Base-by-base conservation (phyloP, 2,329 filamentous ascomycete species). In the Cadophora sp. region DNA sequence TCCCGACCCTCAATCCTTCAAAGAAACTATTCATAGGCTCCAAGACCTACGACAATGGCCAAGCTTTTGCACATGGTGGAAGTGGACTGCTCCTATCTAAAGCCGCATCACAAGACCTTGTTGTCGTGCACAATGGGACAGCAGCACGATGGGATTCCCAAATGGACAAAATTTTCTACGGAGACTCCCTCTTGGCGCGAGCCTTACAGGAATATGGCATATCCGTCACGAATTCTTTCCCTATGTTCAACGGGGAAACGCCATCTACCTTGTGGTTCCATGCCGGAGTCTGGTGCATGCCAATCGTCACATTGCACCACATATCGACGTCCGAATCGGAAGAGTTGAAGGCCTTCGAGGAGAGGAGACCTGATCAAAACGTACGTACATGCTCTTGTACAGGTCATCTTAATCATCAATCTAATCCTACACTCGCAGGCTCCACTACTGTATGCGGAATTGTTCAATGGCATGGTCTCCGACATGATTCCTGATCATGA, bases 231-330 rank as follows among this genome's bases (percentile, higher is more conserved):
- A 77, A 85, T 65, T 78, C 80, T 78, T 86, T 83, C 81, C 86
- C 86, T 0, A 83, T 83, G 58, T 82, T 87, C 73, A 86, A 86
- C 69, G 84, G 85, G 64, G 85, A 87, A 72, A 86, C 84, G 72
- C 83, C 83, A 6, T 81, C 77, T 53, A 84, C 82, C 9, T 73
- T 87, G 29, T 82, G 83, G 5, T 87, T 79, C 60, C 75, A 76
- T 81, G 34, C 72, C 80, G 24, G 66, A 58, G 26, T 86, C 68
- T 87, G 85, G 84, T 87, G 85, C 68, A 81, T 86, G 70, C 85
- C 85, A 7, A 80, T 86, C 11, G 73, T 87, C 48, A 86, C 84
- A 5, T 84, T 87, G 82, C 85, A 87, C 71, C 84, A 87, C 72
- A 81, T 87, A 76, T 82, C 82, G 60, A 78, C 84, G 79, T 26